A percentile compares a stretch with the other conserved stretches of the same genome.
These are phyloP conservation scores for Suillus ampliporus DNA, from an alignment of 768 basidiomycete genomes.

Conservation along the genomic window DNA sequence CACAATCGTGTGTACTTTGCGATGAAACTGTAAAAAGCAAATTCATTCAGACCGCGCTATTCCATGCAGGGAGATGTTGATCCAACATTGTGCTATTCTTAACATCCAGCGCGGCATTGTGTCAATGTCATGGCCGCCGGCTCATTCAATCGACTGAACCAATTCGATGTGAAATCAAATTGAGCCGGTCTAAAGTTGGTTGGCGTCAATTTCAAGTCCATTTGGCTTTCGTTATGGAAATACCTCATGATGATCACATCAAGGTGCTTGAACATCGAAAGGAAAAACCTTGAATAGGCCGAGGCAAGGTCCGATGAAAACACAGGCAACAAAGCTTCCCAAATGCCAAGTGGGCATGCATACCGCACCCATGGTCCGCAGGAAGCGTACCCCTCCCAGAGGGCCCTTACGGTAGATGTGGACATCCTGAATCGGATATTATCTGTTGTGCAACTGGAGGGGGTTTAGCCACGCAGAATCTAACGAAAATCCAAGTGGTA, in stretches of 20 bases:
- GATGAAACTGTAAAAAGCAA: slow-evolving; percentile 8
- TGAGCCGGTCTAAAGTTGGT: slow-evolving; percentile 5
- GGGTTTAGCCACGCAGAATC: background rate
- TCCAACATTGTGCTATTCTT: slow-evolving; percentile 5
- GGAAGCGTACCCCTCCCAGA: background rate
- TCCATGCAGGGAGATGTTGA: slow-evolving; percentile 13
- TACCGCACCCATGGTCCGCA: background rate
- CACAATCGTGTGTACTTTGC: slow-evolving; percentile 4
- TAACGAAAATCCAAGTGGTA: no score
- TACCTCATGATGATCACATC: slow-evolving; percentile 15
- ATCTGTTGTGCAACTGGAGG: background rate
- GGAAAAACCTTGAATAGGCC: background rate
- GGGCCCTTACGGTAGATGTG: background rate
- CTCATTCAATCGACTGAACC: background rate
- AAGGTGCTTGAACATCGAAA: background rate
- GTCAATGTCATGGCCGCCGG: slow-evolving; percentile 6
- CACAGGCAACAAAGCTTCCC: background rate
- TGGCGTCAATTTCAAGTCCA: slow-evolving; percentile 4
- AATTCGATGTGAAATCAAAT: slow-evolving; percentile 3
- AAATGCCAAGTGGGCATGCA: background rate
- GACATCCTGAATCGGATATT: background rate
- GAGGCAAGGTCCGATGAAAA: background rate
- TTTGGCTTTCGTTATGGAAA: background rate
- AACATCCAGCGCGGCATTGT: background rate
- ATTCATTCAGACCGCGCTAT: slow-evolving; percentile 9